Conservation (phyloP, 2,329 filamentous ascomycete species). For the Falciphora oryzae region DNA sequence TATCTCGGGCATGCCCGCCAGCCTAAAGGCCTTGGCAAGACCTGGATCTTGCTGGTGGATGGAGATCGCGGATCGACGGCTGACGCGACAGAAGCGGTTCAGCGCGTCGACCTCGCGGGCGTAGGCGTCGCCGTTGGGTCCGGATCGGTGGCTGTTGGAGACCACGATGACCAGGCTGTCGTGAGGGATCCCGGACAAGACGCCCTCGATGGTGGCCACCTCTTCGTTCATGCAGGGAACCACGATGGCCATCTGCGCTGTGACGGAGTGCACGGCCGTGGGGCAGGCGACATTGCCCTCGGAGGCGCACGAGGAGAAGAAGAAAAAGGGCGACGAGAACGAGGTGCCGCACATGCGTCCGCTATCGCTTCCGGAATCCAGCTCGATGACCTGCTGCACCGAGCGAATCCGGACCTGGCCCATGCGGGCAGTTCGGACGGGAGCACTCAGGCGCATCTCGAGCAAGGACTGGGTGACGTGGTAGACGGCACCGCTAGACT, state of each 20-base stretch:
- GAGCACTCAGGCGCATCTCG: slow-evolving; percentile 3
- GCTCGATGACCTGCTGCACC: slow-evolving; percentile 7
- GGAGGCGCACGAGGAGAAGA: too few relatives aligned
- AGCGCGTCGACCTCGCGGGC: slow-evolving; percentile 18
- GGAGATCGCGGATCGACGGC: slow-evolving; percentile 18
- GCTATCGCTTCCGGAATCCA: slow-evolving; percentile 3
- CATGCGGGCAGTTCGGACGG: background rate
- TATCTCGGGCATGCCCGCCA: slow-evolving; percentile 20
- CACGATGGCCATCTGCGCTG: slow-evolving; percentile 22
- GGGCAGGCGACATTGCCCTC: background rate
- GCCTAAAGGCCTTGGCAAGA: slow-evolving; percentile 20
- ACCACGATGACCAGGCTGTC: slow-evolving; percentile 25
- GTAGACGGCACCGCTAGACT: background rate
- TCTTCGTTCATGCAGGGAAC: slow-evolving; percentile 28
- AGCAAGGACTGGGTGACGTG: background rate
- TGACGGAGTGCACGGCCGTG: background rate
- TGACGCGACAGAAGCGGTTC: slow-evolving; percentile 16
- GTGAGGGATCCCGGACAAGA: slow-evolving; percentile 24
- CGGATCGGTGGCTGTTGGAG: slow-evolving; percentile 21
- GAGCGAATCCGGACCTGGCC: slow-evolving; percentile 7
- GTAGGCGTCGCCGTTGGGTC: slow-evolving; percentile 15
- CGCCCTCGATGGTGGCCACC: slow-evolving; percentile 19
- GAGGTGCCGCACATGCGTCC: background rate
- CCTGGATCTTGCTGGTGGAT: slow-evolving; percentile 24
- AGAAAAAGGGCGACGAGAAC: background rate